Percentiles rank a stretch among this genome's conserved stretches.
These are phyloP conservation scores for Tetradesmus lagerheimii DNA, from an alignment of 139 green algal species.

Conservation along the genomic window DNA sequence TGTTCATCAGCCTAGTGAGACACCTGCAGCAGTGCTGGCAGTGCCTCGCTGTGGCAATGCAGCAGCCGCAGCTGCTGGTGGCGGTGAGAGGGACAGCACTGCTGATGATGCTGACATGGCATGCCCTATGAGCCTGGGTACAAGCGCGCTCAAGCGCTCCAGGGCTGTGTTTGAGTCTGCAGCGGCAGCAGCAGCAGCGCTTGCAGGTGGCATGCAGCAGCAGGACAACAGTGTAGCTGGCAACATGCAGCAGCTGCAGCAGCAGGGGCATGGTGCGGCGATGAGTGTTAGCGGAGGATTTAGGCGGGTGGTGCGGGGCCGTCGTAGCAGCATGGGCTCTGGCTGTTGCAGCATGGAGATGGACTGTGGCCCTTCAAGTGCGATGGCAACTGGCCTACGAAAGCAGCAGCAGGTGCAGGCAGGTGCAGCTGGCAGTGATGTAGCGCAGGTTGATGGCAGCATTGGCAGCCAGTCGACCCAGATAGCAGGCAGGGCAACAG, in stretches of 20 bases:
- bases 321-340: conserved; percentile 26
- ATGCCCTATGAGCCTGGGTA: conserved; percentile 43
- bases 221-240: background rate
- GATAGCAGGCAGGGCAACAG: background rate
- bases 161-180: conserved; percentile 24
- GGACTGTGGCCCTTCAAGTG: background rate
- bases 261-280: conserved; percentile 18
- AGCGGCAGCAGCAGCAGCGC: background rate
- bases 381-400: background rate
- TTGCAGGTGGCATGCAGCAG: background rate
- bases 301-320: background rate
- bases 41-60: background rate
- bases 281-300: background rate
- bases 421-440: background rate
- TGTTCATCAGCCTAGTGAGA: background rate
- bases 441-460: background rate
- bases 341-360: conserved; percentile 43
- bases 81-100: background rate
- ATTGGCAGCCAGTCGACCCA: background rate
- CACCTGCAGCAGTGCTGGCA: background rate
- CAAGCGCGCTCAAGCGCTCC: conserved; percentile 20
- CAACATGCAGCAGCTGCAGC: conserved; percentile 33
- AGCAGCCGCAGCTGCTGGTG: background rate
- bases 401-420: conserved; percentile 20
- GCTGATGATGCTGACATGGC: background rate